Evolutionary conservation across 169 alveolate species (phyloP).

Genomic region (Plasmodium billcollinsi): DNA sequence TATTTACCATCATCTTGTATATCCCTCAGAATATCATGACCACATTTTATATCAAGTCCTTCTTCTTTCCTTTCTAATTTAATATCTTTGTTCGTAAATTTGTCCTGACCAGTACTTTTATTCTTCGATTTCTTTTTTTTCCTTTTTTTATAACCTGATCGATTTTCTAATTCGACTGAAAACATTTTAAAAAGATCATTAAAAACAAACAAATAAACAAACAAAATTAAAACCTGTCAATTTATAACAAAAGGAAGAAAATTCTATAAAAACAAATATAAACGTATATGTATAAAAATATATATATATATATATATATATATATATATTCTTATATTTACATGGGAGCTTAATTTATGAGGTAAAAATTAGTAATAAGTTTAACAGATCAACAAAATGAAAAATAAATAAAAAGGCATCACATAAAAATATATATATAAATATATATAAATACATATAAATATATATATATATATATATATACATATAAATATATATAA

Average conservation of each 20-base stretch:
- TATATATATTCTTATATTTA: no score
- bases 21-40: neutral
- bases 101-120: constrained; percentile 6
- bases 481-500: neutral
- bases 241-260: no score
- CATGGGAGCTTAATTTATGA: no score
- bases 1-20: neutral
- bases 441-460: neutral
- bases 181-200: constrained; percentile 24
- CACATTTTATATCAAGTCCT: neutral
- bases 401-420: neutral
- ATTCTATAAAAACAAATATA: no score
- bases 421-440: neutral
- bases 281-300: no score
- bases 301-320: no score
- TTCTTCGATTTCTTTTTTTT: constrained; percentile 15
- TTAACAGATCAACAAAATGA: neutral
- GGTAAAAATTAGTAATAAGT: neutral
- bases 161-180: constrained; percentile 30
- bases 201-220: neutral
- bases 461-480: neutral
- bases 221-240: no score
- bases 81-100: constrained; percentile 1
- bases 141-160: constrained; percentile 5
- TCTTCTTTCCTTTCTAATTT: neutral